A percentile compares a stretch with the other conserved stretches of the same genome.
Conservation (phyloP, 176 grass and related monocot species). For the Metroxylon sagu region DNA sequence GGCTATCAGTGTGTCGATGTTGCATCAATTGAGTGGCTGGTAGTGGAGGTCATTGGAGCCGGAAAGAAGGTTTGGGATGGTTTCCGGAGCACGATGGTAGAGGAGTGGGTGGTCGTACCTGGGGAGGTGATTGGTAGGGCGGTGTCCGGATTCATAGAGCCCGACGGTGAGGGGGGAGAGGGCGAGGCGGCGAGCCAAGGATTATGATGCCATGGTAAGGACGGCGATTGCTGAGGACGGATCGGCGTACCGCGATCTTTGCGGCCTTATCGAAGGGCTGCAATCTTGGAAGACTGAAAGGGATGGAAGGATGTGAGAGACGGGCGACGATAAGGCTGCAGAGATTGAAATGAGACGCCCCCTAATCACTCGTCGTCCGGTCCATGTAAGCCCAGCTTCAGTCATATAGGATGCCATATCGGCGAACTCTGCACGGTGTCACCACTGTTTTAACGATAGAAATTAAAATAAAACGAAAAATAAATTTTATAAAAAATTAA, state of each 20-base stretch:
- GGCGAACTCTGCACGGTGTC: too few relatives aligned
- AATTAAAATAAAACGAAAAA: too few relatives aligned
- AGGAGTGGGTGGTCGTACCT: constrained; percentile 33
- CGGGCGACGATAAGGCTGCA: too few relatives aligned
- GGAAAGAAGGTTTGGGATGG: constrained; percentile 50
- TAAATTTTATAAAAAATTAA: too few relatives aligned
- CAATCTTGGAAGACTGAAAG: too few relatives aligned
- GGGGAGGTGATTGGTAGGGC: constrained; percentile 31
- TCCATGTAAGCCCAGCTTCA: too few relatives aligned
- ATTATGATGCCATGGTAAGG: constrained; percentile 29
- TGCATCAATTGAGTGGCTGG: constrained; percentile 71
- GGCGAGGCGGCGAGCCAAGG: constrained; percentile 14
- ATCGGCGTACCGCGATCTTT: constrained; percentile 40
- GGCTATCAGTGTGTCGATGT: constrained; percentile 41
- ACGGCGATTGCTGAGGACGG: constrained; percentile 33
- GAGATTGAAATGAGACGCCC: too few relatives aligned
- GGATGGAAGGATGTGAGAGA: too few relatives aligned
- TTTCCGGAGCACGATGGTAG: constrained; percentile 21
- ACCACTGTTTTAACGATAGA: too few relatives aligned
- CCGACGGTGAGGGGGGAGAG: constrained; percentile 20
- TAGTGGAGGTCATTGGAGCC: constrained; percentile 40
- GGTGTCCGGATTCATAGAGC: constrained; percentile 40
- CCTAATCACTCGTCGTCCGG: too few relatives aligned
- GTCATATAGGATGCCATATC: too few relatives aligned
- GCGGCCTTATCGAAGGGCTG: constrained; percentile 47